Evolutionary conservation across 768 basidiomycete species (phyloP), one percentile per base, ranked within the genome.

Genomic region (Candolleomyces eurysporus): DNA sequence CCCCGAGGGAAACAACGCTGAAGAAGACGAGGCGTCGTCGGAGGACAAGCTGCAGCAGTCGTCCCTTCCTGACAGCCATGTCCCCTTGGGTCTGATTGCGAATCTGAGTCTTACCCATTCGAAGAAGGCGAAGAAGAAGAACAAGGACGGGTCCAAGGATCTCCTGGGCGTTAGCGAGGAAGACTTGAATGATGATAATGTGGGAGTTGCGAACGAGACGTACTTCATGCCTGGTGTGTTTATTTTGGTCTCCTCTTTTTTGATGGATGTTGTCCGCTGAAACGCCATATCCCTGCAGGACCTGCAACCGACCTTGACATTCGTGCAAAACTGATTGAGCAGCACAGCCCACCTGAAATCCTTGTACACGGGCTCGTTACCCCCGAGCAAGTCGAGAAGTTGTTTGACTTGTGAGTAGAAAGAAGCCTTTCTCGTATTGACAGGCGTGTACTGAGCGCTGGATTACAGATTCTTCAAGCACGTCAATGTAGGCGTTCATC

Each of bases 321-420:
- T 55, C 83, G 91, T 9, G 88, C 88, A 59, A 78, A 81, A 30
- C 72, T 92, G 67, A 91, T 92, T 50, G 90, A 92, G 67, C 86
- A 84, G 61, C 88, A 91, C 64, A 89, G 84, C 65, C 88, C 90
- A 0, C 92, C 92, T 0, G 91, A 92, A 66, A 92, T 94, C 59
- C 69, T 94, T 46, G 83, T 91, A 2, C 91, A 92, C 65, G 90
- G 90, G 10, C 74, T 94, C 21, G 90, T 94, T 40, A 86, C 85
- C 0, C 84, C 88, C 0, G 83, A 84, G 51, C 92, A 94, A 63
- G 91, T 93, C 2, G 88, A 92, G 61, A 87, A 87, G 64, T 73
- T 94, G n/a, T 94, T 94, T 65, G 81, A 90, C 39, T 91, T 94
- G 90, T 92, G 65, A 36, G 91, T 80, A n/a, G n/a, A n/a, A n/a